Percentiles rank a stretch among this genome's conserved stretches.
Conservation (phyloP, 345 rosid species). For the Tarenaya hassleriana region DNA sequence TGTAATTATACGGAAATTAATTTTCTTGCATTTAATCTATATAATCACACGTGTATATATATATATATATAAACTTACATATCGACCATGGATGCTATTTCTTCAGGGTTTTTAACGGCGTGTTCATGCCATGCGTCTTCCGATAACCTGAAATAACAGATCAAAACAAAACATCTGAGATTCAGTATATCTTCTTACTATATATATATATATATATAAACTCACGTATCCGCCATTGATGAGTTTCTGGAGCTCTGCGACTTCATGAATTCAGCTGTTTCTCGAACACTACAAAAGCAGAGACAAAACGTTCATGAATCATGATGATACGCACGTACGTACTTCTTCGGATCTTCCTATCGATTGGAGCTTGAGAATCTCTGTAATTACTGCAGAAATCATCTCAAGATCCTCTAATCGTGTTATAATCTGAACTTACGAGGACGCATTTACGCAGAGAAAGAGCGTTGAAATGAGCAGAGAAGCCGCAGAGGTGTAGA, state of each 20-base stretch:
- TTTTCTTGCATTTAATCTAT: neutral
- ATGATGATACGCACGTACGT: no score
- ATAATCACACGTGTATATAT: conserved; percentile 23
- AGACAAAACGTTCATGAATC: neutral
- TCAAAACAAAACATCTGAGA: conserved; percentile 12
- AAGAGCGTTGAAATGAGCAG: conserved; percentile 32
- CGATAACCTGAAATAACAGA: conserved; percentile 22
- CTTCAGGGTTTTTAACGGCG: conserved; percentile 58
- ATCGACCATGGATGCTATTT: conserved; percentile 57
- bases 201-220: neutral
- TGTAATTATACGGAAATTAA: no score
- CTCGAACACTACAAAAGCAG: conserved; percentile 26
- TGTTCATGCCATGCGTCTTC: conserved; percentile 45
- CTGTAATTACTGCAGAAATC: no score
- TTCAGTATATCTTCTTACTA: neutral
- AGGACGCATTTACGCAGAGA: conserved; percentile 26
- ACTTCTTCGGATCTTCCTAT: no score
- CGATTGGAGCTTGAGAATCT: no score
- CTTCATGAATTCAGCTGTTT: conserved; percentile 2
- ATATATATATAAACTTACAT: conserved; percentile 40
- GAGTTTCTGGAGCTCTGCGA: conserved; percentile 41
- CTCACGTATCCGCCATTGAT: conserved; percentile 51
- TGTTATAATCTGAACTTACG: conserved; percentile 21
- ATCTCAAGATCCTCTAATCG: no score
- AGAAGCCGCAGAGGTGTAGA: conserved; percentile 25